Base-by-base conservation (phyloP, 352 stramenopile genomes). In the Globisporangium rhizosaccharum region DNA sequence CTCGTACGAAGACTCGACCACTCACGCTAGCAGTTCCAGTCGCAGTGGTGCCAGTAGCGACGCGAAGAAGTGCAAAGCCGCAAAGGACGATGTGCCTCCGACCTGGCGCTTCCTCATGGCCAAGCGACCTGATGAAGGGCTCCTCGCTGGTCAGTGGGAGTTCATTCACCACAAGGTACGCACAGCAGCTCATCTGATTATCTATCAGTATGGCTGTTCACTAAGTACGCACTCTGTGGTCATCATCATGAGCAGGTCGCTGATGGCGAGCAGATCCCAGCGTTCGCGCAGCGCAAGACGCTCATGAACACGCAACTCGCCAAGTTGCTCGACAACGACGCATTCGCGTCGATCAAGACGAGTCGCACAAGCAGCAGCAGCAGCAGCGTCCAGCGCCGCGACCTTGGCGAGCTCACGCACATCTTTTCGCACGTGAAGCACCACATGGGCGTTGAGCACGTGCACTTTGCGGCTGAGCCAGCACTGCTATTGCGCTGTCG, bases 341-440 rank as follows among this genome's bases (percentile, higher is more conserved):
- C 57, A 0, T 26, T 82, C 12, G 52, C 68, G 0, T 54, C 26
- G 15, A 51, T 55, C 25, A 71, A 76, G 42, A 62, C 51, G 11
- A 57, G 41, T 9, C 1, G 26, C 26, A 5, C 20, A 25, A 10
- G 15, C 39, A 23, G 25, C 26, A 39, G 28, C 37, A 28, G 14
- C 51, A 53, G 12, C 25, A 53, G 36, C n/a, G 23, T 63, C 26
- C 42, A 81, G 39, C 78, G 83, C 12, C 61, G 67, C 45, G 82
- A 95, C 47, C 45, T 91, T 2, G 82, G 84, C 39, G 75, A 91
- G 12, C 72, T 96, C 37, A 75, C 78, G 14, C 88, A 96, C 67
- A 76, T 96, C n/a, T 96, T 96, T 61, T 96, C 88, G 9, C 88
- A 96, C 47, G 75, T 96, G 14, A 93, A 92, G 72, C 88, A 96